phyloP scores from a whole-genome alignment of 2,329 filamentous ascomycete genomes.

The Monilinia vaccinii-corymbosi region DNA sequence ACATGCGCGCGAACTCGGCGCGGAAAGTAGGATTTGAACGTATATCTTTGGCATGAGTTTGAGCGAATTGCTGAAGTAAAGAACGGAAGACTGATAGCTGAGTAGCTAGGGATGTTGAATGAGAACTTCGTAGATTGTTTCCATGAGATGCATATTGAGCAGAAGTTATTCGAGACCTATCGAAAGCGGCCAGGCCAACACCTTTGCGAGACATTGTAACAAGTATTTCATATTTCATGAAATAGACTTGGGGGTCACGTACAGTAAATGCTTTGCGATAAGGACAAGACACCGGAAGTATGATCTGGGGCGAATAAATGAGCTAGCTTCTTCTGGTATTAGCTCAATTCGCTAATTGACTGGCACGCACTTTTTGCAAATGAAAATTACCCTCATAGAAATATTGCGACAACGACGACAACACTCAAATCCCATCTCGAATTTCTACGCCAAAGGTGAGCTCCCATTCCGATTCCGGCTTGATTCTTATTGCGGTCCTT shows the following conservation, averaged over 20 bases:
- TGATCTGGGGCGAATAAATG: neutral
- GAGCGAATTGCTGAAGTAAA: constrained; percentile 86
- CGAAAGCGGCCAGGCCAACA: constrained; percentile 84
- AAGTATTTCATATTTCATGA: neutral
- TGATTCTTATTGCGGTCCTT: neutral
- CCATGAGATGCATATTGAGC: constrained; percentile 90
- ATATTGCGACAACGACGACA: constrained; percentile 12
- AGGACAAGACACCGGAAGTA: neutral
- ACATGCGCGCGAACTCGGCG: constrained; percentile 97
- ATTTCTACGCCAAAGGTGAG: constrained; percentile 11
- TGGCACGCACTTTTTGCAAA: constrained; percentile 11
- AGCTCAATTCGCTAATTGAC: constrained; percentile 10
- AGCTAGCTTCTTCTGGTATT: neutral
- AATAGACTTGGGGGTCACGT: neutral
- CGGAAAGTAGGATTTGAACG: constrained; percentile 91
- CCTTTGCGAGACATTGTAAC: constrained; percentile 61
- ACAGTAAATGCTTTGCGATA: neutral
- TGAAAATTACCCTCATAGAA: constrained; percentile 5
- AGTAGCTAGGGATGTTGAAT: constrained; percentile 78
- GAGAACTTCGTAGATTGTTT: constrained; percentile 71
- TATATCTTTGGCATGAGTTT: constrained; percentile 92
- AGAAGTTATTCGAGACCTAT: constrained; percentile 72
- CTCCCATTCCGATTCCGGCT: constrained; percentile 1
- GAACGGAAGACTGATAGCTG: constrained; percentile 96
- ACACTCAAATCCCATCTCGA: constrained; percentile 12